phyloP scores from a whole-genome alignment of 83 land plant genomes.

The Picea engelmannii region DNA sequence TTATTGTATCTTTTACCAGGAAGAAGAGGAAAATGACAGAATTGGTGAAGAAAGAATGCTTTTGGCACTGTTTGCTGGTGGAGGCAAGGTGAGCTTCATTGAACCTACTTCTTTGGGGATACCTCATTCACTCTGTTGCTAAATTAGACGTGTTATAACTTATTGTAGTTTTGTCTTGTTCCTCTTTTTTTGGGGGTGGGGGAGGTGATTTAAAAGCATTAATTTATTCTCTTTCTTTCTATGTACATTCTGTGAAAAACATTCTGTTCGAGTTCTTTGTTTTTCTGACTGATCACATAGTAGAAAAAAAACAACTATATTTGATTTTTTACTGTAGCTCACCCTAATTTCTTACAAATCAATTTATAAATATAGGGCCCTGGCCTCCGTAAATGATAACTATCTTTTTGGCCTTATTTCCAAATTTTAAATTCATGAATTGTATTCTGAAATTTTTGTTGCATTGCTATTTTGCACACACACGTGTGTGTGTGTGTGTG shows the following conservation, averaged over 20 bases:
- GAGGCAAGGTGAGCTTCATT: slow-evolving; percentile 73
- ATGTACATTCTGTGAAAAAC: not conserved
- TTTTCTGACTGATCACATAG: not conserved
- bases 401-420: too few relatives aligned
- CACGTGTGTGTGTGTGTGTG: not conserved
- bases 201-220: too few relatives aligned
- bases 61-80: slow-evolving; percentile 77
- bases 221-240: not conserved
- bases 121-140: not conserved
- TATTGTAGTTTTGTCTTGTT: too few relatives aligned
- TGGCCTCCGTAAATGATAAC: too few relatives aligned
- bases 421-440: not conserved
- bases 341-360: not conserved
- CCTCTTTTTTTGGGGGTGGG: too few relatives aligned
- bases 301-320: not conserved
- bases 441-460: not conserved
- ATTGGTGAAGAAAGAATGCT: slow-evolving; percentile 53
- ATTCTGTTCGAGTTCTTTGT: not conserved
- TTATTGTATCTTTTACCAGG: slow-evolving; percentile 18
- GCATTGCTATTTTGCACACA: not conserved
- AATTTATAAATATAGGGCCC: too few relatives aligned
- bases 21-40: slow-evolving; percentile 24
- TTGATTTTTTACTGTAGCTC: not conserved
- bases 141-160: too few relatives aligned
- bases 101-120: not conserved